phyloP scores from a whole-genome alignment of 495 filamentous ascomycete species.

The Achaetomiella virescens region DNA sequence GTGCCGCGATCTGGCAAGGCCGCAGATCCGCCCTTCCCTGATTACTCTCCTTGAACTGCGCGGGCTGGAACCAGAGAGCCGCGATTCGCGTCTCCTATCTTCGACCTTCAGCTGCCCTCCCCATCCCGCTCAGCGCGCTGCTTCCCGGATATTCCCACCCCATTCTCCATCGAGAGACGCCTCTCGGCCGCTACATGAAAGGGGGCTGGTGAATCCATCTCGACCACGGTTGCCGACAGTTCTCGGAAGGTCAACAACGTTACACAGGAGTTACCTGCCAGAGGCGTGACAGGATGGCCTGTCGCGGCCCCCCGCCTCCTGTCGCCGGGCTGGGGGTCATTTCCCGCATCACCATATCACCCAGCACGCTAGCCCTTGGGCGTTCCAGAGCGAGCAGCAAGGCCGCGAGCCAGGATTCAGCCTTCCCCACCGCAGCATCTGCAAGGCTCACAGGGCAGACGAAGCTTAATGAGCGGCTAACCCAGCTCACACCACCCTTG shows the following conservation, averaged over 20 bases:
- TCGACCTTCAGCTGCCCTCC: neutral
- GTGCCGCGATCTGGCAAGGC: neutral
- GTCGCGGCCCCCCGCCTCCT: no score
- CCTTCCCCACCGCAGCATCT: neutral
- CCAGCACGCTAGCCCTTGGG: no score
- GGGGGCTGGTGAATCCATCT: no score
- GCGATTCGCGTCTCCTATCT: neutral
- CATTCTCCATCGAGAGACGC: neutral
- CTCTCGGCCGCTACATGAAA: no score
- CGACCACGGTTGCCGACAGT: no score
- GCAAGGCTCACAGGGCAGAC: slow-evolving; percentile 6
- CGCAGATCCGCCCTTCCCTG: neutral
- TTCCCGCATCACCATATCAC: no score
- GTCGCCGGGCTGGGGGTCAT: no score
- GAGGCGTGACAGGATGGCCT: no score
- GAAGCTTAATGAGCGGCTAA: neutral
- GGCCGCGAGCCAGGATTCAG: neutral
- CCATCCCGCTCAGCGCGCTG: neutral
- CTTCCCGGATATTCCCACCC: neutral
- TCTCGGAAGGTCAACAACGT: no score
- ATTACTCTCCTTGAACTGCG: neutral
- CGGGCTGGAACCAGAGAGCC: neutral
- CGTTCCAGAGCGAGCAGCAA: neutral
- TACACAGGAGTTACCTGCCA: no score
- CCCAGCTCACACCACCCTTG: neutral